Conservation (phyloP, 2,329 filamentous ascomycete species). For the Fusarium veterinarium region DNA sequence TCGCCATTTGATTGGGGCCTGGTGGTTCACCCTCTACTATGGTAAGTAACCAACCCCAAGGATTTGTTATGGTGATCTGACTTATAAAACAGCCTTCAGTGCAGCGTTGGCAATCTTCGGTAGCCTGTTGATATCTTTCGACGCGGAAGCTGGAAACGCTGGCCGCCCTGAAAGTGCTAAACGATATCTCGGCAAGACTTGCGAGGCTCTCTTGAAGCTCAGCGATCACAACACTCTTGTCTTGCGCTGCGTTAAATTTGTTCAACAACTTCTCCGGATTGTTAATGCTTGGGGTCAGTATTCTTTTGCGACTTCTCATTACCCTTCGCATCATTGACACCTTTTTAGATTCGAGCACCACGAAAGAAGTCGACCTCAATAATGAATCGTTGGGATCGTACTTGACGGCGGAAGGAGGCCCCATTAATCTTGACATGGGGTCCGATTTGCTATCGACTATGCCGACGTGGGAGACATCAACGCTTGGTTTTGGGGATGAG, state of each 20-base stretch:
- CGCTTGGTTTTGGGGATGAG: neutral
- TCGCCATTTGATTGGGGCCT: constrained; percentile 22
- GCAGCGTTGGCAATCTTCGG: constrained; percentile 25
- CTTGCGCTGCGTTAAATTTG: neutral
- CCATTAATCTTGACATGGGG: neutral
- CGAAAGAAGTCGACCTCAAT: neutral
- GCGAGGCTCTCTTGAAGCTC: neutral
- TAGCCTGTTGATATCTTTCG: constrained; percentile 1
- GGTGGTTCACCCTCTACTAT: constrained; percentile 39
- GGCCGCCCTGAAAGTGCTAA: neutral
- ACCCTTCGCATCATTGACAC: fast-evolving
- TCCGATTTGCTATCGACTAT: neutral
- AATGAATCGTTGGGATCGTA: neutral
- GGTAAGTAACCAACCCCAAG: neutral
- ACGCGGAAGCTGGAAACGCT: neutral
- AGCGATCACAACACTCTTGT: neutral
- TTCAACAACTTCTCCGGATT: neutral
- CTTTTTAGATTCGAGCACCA: neutral
- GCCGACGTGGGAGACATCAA: neutral
- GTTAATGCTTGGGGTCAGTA: neutral
- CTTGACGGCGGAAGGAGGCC: neutral
- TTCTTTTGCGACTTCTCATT: fast-evolving
- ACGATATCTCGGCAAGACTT: neutral
- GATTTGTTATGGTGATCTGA: neutral
- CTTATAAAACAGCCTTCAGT: constrained; percentile 1